A percentile compares a stretch with the other conserved stretches of the same genome.
These are phyloP conservation scores for Stephanodiscus triporus DNA, from an alignment of 108 stramenopile genomes.

Conservation along the genomic window DNA sequence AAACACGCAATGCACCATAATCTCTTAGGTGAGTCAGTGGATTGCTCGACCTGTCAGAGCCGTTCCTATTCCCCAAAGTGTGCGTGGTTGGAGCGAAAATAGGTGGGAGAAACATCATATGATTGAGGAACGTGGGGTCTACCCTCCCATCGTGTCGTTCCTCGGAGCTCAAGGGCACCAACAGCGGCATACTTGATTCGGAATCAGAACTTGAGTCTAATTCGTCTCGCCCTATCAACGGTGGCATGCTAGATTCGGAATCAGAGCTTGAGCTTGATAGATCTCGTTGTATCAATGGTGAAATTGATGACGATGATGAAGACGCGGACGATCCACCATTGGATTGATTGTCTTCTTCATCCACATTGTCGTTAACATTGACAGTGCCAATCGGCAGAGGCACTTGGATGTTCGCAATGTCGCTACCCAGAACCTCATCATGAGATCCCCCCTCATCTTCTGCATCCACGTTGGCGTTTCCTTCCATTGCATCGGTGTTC, in stretches of 20 bases:
- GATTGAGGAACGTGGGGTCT: too few species aligned
- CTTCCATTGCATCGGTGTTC: background rate
- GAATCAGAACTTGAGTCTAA: background rate
- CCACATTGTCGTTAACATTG: background rate
- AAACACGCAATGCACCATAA: slow-evolving; percentile 28
- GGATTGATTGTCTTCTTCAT: background rate
- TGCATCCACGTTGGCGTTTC: background rate
- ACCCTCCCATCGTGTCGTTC: background rate
- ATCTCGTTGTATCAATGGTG: background rate
- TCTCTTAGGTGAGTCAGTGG: slow-evolving; percentile 15
- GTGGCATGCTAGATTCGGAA: slow-evolving; percentile 1
- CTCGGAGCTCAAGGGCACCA: background rate
- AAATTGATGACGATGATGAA: background rate
- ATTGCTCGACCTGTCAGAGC: background rate
- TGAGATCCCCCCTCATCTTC: background rate
- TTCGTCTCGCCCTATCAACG: background rate
- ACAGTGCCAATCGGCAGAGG: background rate
- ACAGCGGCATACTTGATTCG: background rate
- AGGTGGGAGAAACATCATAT: background rate
- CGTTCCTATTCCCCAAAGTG: background rate
- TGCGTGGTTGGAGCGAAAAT: background rate
- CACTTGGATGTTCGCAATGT: too few species aligned
- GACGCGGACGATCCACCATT: background rate
- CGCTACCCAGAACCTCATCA: background rate
- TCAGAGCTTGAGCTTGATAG: background rate